phyloP scores from a whole-genome alignment of 768 basidiomycete species.

The Tephrocybe sp. region DNA sequence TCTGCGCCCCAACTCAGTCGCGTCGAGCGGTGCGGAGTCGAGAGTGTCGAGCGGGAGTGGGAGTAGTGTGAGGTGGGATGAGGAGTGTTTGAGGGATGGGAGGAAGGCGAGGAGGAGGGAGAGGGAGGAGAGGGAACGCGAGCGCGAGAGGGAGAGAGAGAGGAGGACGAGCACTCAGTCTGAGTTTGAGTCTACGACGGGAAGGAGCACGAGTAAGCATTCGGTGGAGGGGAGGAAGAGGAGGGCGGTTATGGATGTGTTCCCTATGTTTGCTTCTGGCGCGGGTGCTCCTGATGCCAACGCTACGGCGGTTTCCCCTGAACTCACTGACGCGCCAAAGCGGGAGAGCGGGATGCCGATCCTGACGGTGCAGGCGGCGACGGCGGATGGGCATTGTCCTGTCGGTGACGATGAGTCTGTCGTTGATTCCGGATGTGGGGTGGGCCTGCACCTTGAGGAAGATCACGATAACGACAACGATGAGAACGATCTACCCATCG shows the following conservation, averaged over 20 bases:
- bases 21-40: slow-evolving; percentile 16
- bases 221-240: slow-evolving; percentile 51
- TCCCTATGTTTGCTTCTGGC: slow-evolving; percentile 38
- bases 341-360: slow-evolving; percentile 18
- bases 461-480: slow-evolving; percentile 15
- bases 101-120: slow-evolving; percentile 35
- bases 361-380: slow-evolving; percentile 50
- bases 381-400: slow-evolving; percentile 46
- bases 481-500: slow-evolving; percentile 11
- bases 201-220: slow-evolving; percentile 33
- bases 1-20: slow-evolving; percentile 29
- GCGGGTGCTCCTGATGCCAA: background rate
- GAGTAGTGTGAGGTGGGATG: slow-evolving; percentile 53
- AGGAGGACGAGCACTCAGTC: slow-evolving; percentile 22
- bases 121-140: slow-evolving; percentile 19
- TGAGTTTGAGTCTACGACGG: too few species aligned
- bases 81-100: slow-evolving; percentile 40
- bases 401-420: slow-evolving; percentile 19
- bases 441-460: slow-evolving; percentile 12
- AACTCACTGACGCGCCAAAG: background rate
- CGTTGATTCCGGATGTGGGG: too few species aligned
- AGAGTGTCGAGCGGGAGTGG: slow-evolving; percentile 30
- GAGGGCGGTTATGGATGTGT: slow-evolving; percentile 56
- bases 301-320: too few species aligned
- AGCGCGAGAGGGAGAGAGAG: slow-evolving; percentile 17